A percentile compares a stretch with the other conserved stretches of the same genome.
These are phyloP conservation scores for Rhynchosporium graminicola DNA, from an alignment of 2,329 filamentous ascomycete species.

Conservation along the genomic window DNA sequence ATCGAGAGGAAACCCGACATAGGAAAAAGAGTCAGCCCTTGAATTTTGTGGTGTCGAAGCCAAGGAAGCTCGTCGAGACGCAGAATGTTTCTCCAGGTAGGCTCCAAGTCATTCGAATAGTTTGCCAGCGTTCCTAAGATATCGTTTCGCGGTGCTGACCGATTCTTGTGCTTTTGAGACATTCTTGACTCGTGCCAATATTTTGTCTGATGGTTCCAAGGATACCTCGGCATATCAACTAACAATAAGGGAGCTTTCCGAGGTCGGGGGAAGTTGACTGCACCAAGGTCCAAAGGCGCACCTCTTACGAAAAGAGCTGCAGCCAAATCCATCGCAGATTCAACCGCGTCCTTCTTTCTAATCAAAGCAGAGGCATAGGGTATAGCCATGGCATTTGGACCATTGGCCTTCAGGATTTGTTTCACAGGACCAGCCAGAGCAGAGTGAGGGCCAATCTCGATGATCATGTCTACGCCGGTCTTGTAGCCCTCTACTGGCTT, in stretches of 20 bases:
- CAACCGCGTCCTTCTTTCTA: slow-evolving; percentile 53
- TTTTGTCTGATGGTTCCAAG: slow-evolving; percentile 54
- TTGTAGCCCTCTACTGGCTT: slow-evolving; percentile 17
- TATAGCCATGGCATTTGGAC: slow-evolving; percentile 46
- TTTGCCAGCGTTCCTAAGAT: slow-evolving; percentile 47
- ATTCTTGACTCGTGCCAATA: slow-evolving; percentile 53
- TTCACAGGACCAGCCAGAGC: slow-evolving; percentile 41
- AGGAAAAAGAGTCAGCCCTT: slow-evolving; percentile 39
- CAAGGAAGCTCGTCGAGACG: slow-evolving; percentile 44
- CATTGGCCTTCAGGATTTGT: slow-evolving; percentile 45
- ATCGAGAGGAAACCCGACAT: slow-evolving; percentile 42
- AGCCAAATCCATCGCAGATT: slow-evolving; percentile 49
- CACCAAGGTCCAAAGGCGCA: slow-evolving; percentile 47
- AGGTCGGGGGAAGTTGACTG: slow-evolving; percentile 49
- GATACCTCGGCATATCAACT: slow-evolving; percentile 50
- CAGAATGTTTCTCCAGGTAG: slow-evolving; percentile 42
- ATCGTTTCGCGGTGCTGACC: slow-evolving; percentile 50
- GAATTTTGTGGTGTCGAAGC: slow-evolving; percentile 46
- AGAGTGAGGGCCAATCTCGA: slow-evolving; percentile 38
- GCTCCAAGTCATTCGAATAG: slow-evolving; percentile 37
- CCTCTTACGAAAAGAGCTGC: slow-evolving; percentile 49
- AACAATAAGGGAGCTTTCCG: slow-evolving; percentile 36
- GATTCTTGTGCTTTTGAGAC: slow-evolving; percentile 42
- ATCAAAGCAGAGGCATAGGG: slow-evolving; percentile 46
- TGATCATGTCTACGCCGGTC: slow-evolving; percentile 37